phyloP scores from a whole-genome alignment of 331 rosid genomes.

The Saraca asoca region DNA sequence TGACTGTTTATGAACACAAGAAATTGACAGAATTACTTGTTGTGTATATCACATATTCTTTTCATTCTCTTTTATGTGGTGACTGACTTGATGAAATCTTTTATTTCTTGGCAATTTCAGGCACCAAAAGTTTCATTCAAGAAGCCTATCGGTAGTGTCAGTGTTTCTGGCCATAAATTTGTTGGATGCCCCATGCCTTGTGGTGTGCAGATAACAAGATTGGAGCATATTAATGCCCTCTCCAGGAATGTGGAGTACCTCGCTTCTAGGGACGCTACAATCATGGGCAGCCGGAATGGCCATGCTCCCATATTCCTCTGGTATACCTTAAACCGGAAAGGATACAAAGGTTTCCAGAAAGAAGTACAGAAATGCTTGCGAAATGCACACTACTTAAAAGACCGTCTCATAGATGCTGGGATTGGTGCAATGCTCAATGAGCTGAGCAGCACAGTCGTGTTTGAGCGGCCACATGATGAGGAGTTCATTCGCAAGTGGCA shows the following conservation, averaged over 20 bases:
- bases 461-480: constrained; percentile 60
- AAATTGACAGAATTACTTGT: constrained; percentile 5
- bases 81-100: not conserved
- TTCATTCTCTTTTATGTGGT: not conserved
- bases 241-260: constrained; percentile 57
- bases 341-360: constrained; percentile 59
- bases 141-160: constrained; percentile 62
- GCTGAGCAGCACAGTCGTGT: constrained; percentile 59
- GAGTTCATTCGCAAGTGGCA: constrained; percentile 55
- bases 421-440: constrained; percentile 62
- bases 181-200: constrained; percentile 69
- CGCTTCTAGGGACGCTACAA: constrained; percentile 60
- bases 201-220: constrained; percentile 59
- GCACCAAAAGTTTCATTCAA: constrained; percentile 57
- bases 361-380: constrained; percentile 59
- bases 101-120: constrained; percentile 35
- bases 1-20: constrained; percentile 1
- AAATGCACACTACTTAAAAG: constrained; percentile 55
- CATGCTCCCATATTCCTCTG: constrained; percentile 66
- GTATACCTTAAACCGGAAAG: constrained; percentile 58
- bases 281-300: constrained; percentile 63
- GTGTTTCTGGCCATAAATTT: constrained; percentile 63
- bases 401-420: constrained; percentile 46
- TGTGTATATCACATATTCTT: not conserved
- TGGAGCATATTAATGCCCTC: constrained; percentile 50